Base-by-base conservation (phyloP, 306 rosid genomes). In the Nissolia schottii region DNA sequence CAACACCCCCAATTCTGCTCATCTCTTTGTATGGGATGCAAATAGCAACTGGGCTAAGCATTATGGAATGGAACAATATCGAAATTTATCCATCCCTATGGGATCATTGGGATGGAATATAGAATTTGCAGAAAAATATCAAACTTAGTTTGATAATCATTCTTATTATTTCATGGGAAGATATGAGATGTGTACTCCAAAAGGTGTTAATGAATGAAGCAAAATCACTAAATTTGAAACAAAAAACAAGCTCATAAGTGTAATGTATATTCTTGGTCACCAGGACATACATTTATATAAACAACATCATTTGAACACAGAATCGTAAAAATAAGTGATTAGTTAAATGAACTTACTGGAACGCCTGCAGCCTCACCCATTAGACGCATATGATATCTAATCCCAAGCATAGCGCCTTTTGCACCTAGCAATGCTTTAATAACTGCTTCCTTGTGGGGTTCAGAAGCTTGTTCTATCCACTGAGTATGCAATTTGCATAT, bases 341-440 rank as follows among this genome's bases (percentile, higher is more conserved):
- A 67, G 57, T 72, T 64, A 49, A 72, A 77, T 64, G 56, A 49
- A 83, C 89, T 80, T 82, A 94, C 97, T 72, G 99, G 99, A 81
- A 94, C 95, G 59, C 95, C 99, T 32, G 97, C 90, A 62, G 97
- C 97, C 77, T 86, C 89, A 1, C 99, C 99, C 97, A 91, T 89
- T 43, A 45, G 78, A 75, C 85, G 91, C 97, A 94, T 87, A 53
- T 77, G 90, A 85, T 79, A 62, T 83, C 97, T 83, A 80, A 94
- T 88, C 76, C 76, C 80, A 66, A 83, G 85, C 93, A 91, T 87
- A n/a, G 97, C 91, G 20, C 91, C 91, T 86, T 84, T 91, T 43
- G 97, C 94, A 75, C 89, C 90, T 55, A 89, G 67, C 67, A 94
- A 79, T 71, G 91, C 91, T 82, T 88, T 82, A 65, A 81, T 49